Percentiles rank a stretch among this genome's conserved stretches.
phyloP scores from a whole-genome alignment of 1,284 basidiomycete genomes.

The Gymnopus androsaceus region DNA sequence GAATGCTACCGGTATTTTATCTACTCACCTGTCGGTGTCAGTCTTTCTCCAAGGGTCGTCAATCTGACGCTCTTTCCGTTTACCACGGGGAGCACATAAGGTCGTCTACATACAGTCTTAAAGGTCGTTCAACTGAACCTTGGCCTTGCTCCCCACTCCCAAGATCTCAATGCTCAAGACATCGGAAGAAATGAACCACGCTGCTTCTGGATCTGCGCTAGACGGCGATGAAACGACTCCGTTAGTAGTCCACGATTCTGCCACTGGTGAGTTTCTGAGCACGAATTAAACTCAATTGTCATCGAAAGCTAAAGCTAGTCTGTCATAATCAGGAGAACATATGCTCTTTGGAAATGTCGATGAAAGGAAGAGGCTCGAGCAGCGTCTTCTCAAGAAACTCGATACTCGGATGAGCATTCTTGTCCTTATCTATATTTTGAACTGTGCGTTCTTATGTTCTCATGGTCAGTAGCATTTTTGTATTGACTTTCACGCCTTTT shows the following conservation, averaged over 20 bases:
- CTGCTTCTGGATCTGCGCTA: not conserved
- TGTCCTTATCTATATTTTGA: conserved; percentile 70
- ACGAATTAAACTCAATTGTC: not conserved
- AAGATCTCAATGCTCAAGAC: too few species aligned
- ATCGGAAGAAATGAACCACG: not conserved
- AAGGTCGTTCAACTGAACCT: not conserved
- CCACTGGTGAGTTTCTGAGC: not conserved
- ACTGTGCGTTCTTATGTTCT: conserved; percentile 45
- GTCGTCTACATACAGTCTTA: not conserved
- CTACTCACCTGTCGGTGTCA: too few species aligned
- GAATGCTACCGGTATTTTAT: too few species aligned
- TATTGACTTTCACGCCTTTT: not conserved
- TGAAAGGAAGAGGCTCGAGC: conserved; percentile 20
- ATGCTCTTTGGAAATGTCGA: conserved; percentile 46
- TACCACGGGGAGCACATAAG: not conserved
- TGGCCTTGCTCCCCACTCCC: not conserved
- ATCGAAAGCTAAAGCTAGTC: not conserved
- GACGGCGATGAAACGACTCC: not conserved
- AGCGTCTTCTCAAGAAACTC: conserved; percentile 53
- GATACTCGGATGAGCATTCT: conserved; percentile 68
- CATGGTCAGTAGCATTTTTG: not conserved
- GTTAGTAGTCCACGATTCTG: not conserved
- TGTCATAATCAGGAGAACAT: conserved; percentile 19
- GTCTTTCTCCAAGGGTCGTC: not conserved
- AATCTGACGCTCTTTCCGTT: too few species aligned